Conservation (phyloP, 2,329 filamentous ascomycete genomes). For the Colletotrichum lini region DNA sequence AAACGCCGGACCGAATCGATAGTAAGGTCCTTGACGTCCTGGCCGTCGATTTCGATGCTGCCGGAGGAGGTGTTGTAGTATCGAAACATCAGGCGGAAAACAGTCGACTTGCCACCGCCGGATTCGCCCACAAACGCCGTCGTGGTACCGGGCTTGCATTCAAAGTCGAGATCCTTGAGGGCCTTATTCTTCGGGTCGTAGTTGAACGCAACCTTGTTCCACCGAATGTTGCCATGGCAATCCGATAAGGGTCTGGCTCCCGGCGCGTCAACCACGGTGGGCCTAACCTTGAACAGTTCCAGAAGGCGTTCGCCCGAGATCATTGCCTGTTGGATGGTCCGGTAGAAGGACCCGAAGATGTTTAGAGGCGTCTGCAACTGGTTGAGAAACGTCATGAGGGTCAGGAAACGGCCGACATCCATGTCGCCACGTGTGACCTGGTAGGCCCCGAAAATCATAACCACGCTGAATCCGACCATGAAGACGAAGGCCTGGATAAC, state of each 20-base stretch:
- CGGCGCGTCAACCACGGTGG: slow-evolving; percentile 86
- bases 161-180: slow-evolving; percentile 86
- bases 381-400: slow-evolving; percentile 81
- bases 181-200: slow-evolving; percentile 92
- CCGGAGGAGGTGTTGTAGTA: slow-evolving; percentile 92
- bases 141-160: slow-evolving; percentile 89
- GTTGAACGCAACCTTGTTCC: slow-evolving; percentile 90
- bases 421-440: slow-evolving; percentile 79
- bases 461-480: slow-evolving; percentile 80
- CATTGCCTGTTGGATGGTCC: slow-evolving; percentile 95
- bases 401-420: slow-evolving; percentile 79
- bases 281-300: slow-evolving; percentile 96
- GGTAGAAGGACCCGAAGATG: slow-evolving; percentile 95
- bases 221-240: slow-evolving; percentile 87
- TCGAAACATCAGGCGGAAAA: slow-evolving; percentile 95
- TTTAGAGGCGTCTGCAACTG: slow-evolving; percentile 87
- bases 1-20: slow-evolving; percentile 93
- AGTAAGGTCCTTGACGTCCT: slow-evolving; percentile 86
- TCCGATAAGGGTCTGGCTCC: slow-evolving; percentile 72
- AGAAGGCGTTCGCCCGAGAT: slow-evolving; percentile 96
- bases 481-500: slow-evolving; percentile 86
- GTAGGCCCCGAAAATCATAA: slow-evolving; percentile 81
- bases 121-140: slow-evolving; percentile 97
- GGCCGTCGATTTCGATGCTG: slow-evolving; percentile 86
- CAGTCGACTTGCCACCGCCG: slow-evolving; percentile 95